Base-by-base conservation (phyloP, 2,329 filamentous ascomycete genomes). In the Drechslerella dactyloides region DNA sequence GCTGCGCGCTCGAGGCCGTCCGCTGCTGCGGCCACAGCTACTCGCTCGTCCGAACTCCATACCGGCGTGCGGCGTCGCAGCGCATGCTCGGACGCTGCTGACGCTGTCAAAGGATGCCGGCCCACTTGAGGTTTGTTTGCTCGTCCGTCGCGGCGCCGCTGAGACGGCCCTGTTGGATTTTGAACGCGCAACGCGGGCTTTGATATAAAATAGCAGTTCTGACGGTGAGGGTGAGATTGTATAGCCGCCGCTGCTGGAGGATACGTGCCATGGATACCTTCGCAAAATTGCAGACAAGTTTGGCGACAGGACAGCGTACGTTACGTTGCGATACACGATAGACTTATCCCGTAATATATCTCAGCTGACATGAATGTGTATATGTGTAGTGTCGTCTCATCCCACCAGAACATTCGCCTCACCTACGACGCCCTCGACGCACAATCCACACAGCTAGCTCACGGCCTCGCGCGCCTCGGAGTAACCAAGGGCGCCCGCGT, bases 401-500 rank as follows among this genome's bases (percentile, higher is more conserved):
- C 82, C 52, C 81, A 87, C 68, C 90, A 94, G 76, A 85, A 84
- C 51, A 81, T 80, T 1, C 83, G 82, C 1, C 82, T 96, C 63
- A 93, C 88, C 0, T 97, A 96, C 79, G 81, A 86, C 55, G 83
- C 83, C 4, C 85, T 99, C 8, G 90, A 97, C 78, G 81, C 83
- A 1, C 83, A 86, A 66, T 96, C 91, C 74, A 93, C 92, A 82
- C 83, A 84, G 1, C 82, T 96, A 7, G 91, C 92, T 0, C 82
- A 84, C 56, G 90, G 90, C 0, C 81, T 97, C 15, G 81, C 84
- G 23, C 85, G 85, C 0, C 81, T 89, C 0, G 91, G 91, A 1
- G 90, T 97, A 0, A 83, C 81, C 70, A 96, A 93, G 77, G 92
- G 91, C 3, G 89, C 96, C 78, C 85, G 91, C 33, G 90, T 97